phyloP scores from a whole-genome alignment of 2,329 filamentous ascomycete species.

The Diaporthe vaccinii region DNA sequence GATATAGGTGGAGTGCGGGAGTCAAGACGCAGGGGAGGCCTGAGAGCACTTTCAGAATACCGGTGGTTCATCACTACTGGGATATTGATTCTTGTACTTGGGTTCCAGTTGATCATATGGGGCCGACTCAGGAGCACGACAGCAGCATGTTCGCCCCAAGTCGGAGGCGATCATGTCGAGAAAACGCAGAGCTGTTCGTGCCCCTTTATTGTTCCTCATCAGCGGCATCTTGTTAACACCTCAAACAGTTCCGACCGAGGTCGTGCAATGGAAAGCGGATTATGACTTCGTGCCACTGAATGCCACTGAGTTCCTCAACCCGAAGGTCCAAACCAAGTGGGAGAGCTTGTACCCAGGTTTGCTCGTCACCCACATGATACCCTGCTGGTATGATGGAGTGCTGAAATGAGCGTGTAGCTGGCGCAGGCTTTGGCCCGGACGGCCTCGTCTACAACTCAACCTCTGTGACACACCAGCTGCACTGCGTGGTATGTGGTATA shows the following conservation, averaged over 20 bases:
- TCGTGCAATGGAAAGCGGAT: slow-evolving; percentile 55
- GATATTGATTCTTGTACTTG: slow-evolving; percentile 50
- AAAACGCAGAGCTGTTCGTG: slow-evolving; percentile 53
- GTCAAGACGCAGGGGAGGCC: slow-evolving; percentile 25
- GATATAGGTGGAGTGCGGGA: slow-evolving; percentile 36
- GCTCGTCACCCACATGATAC: slow-evolving; percentile 1
- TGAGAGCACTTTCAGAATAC: slow-evolving; percentile 43
- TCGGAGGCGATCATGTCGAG: slow-evolving; percentile 55
- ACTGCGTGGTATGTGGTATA: slow-evolving; percentile 52
- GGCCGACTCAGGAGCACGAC: slow-evolving; percentile 35
- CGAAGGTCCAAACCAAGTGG: slow-evolving; percentile 54
- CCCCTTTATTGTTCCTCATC: no score
- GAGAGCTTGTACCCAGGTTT: slow-evolving; percentile 56
- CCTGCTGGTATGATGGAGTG: no score
- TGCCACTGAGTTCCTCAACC: slow-evolving; percentile 54
- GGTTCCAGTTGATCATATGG: slow-evolving; percentile 44
- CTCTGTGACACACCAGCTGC: slow-evolving; percentile 57
- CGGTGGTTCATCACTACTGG: slow-evolving; percentile 51
- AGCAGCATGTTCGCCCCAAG: slow-evolving; percentile 47
- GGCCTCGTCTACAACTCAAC: slow-evolving; percentile 55
- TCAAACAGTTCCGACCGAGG: slow-evolving; percentile 50
- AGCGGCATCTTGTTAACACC: not conserved
- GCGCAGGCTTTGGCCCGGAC: slow-evolving; percentile 31
- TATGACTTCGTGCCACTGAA: slow-evolving; percentile 55
- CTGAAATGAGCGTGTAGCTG: slow-evolving; percentile 1